Conservation (phyloP, 2,329 filamentous ascomycete species). For the Geosmithia flava region DNA sequence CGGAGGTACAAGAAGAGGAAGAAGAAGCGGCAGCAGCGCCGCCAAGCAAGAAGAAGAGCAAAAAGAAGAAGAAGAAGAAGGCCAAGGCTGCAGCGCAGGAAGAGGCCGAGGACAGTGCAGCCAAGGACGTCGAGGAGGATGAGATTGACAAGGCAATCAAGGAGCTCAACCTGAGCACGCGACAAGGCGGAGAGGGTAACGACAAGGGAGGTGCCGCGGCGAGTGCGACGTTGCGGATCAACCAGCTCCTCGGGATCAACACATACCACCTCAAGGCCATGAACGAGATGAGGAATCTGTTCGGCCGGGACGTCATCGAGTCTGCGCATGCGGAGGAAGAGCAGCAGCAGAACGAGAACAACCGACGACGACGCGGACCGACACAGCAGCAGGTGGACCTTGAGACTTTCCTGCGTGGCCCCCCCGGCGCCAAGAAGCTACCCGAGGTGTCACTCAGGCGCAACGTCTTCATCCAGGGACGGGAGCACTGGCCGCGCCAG, state of each 20-base stretch:
- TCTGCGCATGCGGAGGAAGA: slow-evolving; percentile 37
- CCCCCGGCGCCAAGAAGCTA: slow-evolving; percentile 46
- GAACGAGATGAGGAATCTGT: slow-evolving; percentile 73
- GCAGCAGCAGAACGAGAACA: slow-evolving; percentile 22
- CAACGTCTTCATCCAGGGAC: slow-evolving; percentile 78
- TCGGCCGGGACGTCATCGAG: slow-evolving; percentile 44
- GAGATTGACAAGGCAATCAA: slow-evolving; percentile 44
- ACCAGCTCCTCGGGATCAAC: slow-evolving; percentile 35
- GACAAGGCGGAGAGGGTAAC: background rate
- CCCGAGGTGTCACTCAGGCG: slow-evolving; percentile 60
- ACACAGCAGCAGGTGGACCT: slow-evolving; percentile 40
- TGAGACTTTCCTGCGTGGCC: slow-evolving; percentile 40
- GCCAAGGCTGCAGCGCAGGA: slow-evolving; percentile 8
- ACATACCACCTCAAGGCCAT: slow-evolving; percentile 68
- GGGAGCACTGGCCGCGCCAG: slow-evolving; percentile 74
- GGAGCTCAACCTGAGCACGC: slow-evolving; percentile 28
- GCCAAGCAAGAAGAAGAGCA: slow-evolving; percentile 18
- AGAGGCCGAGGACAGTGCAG: slow-evolving; percentile 3
- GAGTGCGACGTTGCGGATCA: slow-evolving; percentile 12
- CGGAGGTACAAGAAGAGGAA: slow-evolving; percentile 9
- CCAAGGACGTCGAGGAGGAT: slow-evolving; percentile 24
- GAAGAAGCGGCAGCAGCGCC: slow-evolving; percentile 15
- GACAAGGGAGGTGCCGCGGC: background rate
- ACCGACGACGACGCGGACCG: slow-evolving; percentile 18
- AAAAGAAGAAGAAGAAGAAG: slow-evolving; percentile 26